phyloP scores from a whole-genome alignment of 148 eudicot species.

The Vaccinium macrocarpon region DNA sequence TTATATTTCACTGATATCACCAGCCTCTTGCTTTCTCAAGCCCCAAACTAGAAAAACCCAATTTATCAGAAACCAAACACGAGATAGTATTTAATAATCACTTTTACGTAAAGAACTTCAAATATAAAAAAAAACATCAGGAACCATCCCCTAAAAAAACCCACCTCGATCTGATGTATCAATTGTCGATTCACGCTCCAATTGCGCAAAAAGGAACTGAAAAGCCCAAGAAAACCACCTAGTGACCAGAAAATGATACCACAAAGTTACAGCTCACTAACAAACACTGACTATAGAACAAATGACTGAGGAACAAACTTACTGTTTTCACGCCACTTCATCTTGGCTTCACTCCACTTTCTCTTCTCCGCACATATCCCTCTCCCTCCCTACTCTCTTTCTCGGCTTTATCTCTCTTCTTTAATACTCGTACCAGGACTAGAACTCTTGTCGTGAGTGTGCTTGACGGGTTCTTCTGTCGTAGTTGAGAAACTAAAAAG shows the following conservation, averaged over 20 bases:
- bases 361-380: background rate
- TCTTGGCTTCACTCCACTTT: background rate
- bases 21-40: slow-evolving; percentile 1
- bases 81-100: background rate
- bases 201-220: background rate
- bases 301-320: background rate
- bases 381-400: background rate
- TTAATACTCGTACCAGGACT: background rate
- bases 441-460: background rate
- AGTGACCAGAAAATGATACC: background rate
- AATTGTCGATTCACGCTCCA: slow-evolving; percentile 1
- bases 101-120: background rate
- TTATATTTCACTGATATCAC: background rate
- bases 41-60: background rate
- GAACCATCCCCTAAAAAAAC: background rate
- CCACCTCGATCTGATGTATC: slow-evolving; percentile 9
- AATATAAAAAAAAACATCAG: background rate
- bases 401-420: background rate
- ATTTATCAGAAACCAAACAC: background rate
- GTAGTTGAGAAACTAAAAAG: background rate
- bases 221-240: background rate
- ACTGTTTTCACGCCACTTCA: background rate
- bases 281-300: background rate
- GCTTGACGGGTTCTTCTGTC: background rate
- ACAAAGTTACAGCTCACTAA: background rate